Evolutionary conservation across 768 basidiomycete species (phyloP), one percentile per base, ranked within the genome.

Genomic region (Kwoniella dendrophila): DNA sequence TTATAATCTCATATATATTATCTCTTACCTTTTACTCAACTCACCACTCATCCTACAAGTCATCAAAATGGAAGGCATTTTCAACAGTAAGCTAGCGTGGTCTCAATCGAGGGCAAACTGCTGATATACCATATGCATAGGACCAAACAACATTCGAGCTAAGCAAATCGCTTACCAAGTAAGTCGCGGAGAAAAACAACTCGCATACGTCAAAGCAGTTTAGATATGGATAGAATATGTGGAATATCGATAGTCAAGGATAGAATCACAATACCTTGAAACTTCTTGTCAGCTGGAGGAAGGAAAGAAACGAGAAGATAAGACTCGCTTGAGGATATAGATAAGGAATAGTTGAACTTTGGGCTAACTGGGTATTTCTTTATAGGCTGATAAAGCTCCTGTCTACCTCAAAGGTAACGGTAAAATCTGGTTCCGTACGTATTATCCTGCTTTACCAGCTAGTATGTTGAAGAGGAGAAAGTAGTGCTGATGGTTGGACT

Each of bases 381-480:
- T 8, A n/a, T 41, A 75, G 73, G 64, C 67, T 54, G 53, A 68
- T 47, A 72, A 72, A 50, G 66, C 64, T 38, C 63, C 66, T 14
- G 72, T 73, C 52, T 75, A 67, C 64, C 65, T 72, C 22, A 62
- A 69, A 40, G 71, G 69, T 34, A 34, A 50, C 52, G 62, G 71
- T 48, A 72, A 68, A 63, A 24, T 68, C 44, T 71, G 69, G 64
- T 74, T 71, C 68, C 64, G 71, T 73, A 64, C 57, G 71, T 73
- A 20, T 30, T 41, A 38, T 38, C 36, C 8, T 38, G 18, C 8
- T 8, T 38, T 18, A 38, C 36, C 8, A 38, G 36, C 8, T n/a
- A n/a, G n/a, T 38, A 38, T 38, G 18, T 38, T 8, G 36, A 38
- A 18, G 18, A 18, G 36, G 18, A 38, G 36, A 18, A 38, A 18